A percentile compares a stretch with the other conserved stretches of the same genome.
These are phyloP conservation scores for Kwoniella newhampshirensis DNA, from an alignment of 768 basidiomycete genomes.

Conservation along the genomic window DNA sequence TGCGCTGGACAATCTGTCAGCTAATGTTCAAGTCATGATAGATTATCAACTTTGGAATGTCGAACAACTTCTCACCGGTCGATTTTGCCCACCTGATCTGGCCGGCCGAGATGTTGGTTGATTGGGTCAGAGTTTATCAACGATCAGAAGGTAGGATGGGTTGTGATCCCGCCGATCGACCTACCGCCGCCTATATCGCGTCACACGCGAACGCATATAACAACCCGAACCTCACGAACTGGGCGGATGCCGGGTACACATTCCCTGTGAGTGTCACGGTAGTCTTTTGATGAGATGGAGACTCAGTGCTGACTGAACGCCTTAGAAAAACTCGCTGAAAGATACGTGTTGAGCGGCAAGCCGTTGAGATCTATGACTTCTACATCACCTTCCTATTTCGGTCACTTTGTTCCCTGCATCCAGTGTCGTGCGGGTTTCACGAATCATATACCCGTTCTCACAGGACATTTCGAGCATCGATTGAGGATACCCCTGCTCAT, in stretches of 20 bases:
- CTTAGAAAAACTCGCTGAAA: conserved; percentile 37
- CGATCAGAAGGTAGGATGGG: conserved; percentile 66
- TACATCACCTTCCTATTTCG: not conserved
- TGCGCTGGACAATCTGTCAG: not conserved
- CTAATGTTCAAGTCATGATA: conserved; percentile 3
- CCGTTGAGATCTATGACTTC: not conserved
- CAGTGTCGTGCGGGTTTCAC: not conserved
- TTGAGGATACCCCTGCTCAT: not conserved
- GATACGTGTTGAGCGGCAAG: conserved; percentile 25
- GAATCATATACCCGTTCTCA: not conserved
- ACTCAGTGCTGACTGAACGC: conserved; percentile 2
- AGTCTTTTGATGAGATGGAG: not conserved
- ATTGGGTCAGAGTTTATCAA: conserved; percentile 73
- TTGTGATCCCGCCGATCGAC: conserved; percentile 74
- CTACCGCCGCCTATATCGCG: conserved; percentile 70
- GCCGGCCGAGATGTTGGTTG: conserved; percentile 77
- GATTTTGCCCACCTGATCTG: conserved; percentile 63
- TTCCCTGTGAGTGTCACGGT: conserved; percentile 64
- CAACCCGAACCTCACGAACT: conserved; percentile 82
- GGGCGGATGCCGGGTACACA: conserved; percentile 70
- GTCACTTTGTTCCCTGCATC: not conserved
- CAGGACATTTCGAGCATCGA: not conserved
- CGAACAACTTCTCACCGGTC: conserved; percentile 52
- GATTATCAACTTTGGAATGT: conserved; percentile 64
- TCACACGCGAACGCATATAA: conserved; percentile 64